Evolutionary conservation across 495 filamentous ascomycete species (phyloP), one percentile per base, ranked within the genome.

Genomic region (Neurospora sp.): DNA sequence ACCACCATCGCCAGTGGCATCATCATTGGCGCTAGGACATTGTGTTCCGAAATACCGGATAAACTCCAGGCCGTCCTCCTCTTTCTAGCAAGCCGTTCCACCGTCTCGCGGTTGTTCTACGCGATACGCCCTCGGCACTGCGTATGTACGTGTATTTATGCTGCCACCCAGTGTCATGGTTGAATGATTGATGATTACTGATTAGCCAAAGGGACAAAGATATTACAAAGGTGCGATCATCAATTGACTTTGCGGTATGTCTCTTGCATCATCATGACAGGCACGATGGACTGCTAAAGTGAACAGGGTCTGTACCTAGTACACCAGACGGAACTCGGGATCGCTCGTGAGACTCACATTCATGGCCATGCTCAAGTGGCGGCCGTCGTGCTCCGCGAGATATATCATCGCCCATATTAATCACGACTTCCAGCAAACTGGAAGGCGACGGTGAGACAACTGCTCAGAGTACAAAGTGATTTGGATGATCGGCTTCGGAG

Each of bases 41-140:
- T 31, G 53, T 73, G 69, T 73, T 68, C 72, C 71, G 71, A 71
- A 76, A 68, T 76, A 35, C 74, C 73, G 74, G 75, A 75, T 75
- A 79, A 73, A 71, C 68, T 22, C 70, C 61, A 35, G 73, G 40
- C 22, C 18, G 41, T 35, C 72, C 41, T 46, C 2, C 69, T 74
- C 68, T 69, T 18, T 48, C 68, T 39, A 59, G 27, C 69, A 27
- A 27, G 41, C 10, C 3, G 1, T 44, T 44, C 1, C 20, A 27
- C 48, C 20, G 46, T 27, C 48, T 53, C 48, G 11, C 20, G 37
- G 5, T 42, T 38, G 35, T 72, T 79, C 76, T 74, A 78, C 76
- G 53, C 27, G 53, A 61, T 35, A 35, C 27, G 27, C 53, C 27
- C 27, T 35, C 53, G 53, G 27, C 53, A 61, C 53, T 35, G 53